Base-by-base conservation (phyloP, 116 monocot genomes). In the Phalaenopsis hybrid region DNA sequence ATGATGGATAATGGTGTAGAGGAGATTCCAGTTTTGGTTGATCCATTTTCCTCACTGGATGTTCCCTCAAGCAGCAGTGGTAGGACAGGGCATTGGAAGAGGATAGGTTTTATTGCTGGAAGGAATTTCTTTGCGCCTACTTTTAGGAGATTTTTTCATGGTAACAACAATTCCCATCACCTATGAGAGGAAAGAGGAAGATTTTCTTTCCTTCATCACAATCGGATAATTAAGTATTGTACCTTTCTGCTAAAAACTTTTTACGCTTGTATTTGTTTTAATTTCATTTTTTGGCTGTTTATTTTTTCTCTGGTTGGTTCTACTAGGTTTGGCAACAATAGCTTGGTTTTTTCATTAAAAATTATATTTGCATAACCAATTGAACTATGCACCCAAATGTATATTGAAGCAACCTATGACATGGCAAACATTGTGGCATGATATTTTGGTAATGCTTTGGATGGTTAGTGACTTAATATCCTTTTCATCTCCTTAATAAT, bases 41-140 rank as follows among this genome's bases (percentile, higher is more conserved):
- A 92, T 46, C 84, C 81, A 44, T 75, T 83, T 28, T 79, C 81
- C 8, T 57, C 18, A 0, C 6, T 76, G 23, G 82, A 79, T 63
- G 23, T 85, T 15, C 83, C 89, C 8, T 83, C 88, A 16, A 84
- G 83, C 59, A 85, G 87, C 57, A 81, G 37, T 12, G 82, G 85
- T 21, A 82, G 90, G 46, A 17, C 85, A 5, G 77, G 77, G 3
- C 20, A 78, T 12, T 83, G 85, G 72, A 92, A 88, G 68, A 82
- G 88, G 74, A 61, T 84, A 76, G 50, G 83, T 17, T 76, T 79
- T 74, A 18, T 83, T 21, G 51, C 79, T 2, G 52, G 83, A 13
- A 88, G 86, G 83, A 89, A 85, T 51, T 85, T 88, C 37, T 58
- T 88, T 70, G 81, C 79, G 2, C 88, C 86, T 74, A 46, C 75